Evolutionary conservation across 2,329 filamentous ascomycete genomes (phyloP), one percentile per base, ranked within the genome.

Genomic region (Thielaviopsis ethacetica): DNA sequence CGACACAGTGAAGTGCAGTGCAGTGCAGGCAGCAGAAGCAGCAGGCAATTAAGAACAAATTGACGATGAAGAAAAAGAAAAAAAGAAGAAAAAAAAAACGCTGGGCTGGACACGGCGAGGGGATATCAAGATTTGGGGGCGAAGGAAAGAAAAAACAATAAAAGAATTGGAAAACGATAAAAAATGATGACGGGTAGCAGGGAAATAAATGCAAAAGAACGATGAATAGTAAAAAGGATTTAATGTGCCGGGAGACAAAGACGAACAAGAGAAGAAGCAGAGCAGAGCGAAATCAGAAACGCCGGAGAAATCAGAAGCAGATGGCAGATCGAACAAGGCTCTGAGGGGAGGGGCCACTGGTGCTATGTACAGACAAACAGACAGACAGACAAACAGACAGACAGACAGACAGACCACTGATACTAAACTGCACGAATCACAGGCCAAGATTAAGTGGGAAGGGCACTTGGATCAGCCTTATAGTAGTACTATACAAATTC

Each of bases 131-230:
- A 34, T 6, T 5, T 5, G 12, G 30, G 27, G 19, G 50, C 17
- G 27, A 50, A 49, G 34, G 24, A 38, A 22, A 57, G 54, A 54
- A 57, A 58, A 47, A 21, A 57, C 34, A 56, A 54, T n/a, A n/a
- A 15, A 30, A 21, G 41, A 27, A n/a, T 22, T 7, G 26, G 47
- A 24, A 17, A 51, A 38, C 5, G 26, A 47, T 6, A 55, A 50
- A 50, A n/a, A 30, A 53, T 44, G 26, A 24, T 19, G 47, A 26
- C 26, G 24, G 1, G 22, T 12, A 38, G 19, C 53, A 53, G 26
- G 47, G 41, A n/a, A 34, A 44, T 54, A 24, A 22, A 38, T 44
- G 34, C 21, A 38, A 38, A 41, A 49, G 22, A 21, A 57, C 24
- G 12, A 52, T 26, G 3, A 10, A 56, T 5, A 53, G 30, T 22